These are phyloP conservation scores for Nicotiana otophora DNA, from an alignment of 257 asterid species.

Conservation along the genomic window DNA sequence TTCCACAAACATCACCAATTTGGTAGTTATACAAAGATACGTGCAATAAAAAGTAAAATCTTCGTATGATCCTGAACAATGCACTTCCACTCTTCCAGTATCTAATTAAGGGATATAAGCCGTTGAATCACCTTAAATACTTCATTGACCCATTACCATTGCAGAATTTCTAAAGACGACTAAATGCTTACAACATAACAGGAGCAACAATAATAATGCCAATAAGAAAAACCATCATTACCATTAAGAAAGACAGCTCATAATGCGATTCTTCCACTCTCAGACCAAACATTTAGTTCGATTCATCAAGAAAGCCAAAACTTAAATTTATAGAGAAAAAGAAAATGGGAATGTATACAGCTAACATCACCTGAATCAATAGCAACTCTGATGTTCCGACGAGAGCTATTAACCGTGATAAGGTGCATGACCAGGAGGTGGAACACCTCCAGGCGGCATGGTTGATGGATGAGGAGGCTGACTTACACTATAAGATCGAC, in stretches of 20 bases:
- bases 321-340: background rate
- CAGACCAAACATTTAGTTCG: background rate
- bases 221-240: background rate
- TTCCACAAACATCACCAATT: background rate
- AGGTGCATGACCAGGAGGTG: constrained; percentile 34
- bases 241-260: background rate
- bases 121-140: background rate
- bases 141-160: background rate
- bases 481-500: constrained; percentile 24
- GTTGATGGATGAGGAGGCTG: constrained; percentile 35
- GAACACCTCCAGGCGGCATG: constrained; percentile 30
- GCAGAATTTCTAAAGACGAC: background rate
- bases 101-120: background rate
- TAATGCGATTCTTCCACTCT: background rate
- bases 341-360: constrained; percentile 4
- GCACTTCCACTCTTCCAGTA: background rate
- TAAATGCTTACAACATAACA: background rate
- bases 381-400: background rate
- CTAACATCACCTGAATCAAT: background rate
- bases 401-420: constrained; percentile 20
- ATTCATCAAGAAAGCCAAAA: background rate
- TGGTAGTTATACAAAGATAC: background rate
- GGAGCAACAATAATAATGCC: background rate
- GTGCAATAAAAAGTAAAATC: background rate
- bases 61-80: background rate